Conservation (phyloP, 169 alveolate genomes). For the Cryptosporidium bovis region DNA sequence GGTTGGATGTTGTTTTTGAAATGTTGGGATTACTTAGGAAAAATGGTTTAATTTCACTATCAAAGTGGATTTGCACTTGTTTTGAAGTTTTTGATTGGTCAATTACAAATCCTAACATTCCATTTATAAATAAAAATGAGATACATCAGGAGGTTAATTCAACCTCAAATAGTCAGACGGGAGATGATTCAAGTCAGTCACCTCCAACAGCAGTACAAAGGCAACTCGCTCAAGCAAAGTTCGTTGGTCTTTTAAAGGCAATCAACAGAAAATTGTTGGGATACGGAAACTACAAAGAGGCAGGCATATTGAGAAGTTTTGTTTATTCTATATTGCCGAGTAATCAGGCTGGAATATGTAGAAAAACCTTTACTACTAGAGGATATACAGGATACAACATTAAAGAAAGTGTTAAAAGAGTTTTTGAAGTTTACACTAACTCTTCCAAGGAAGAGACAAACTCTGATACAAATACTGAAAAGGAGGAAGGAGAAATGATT, state of each 20-base stretch:
- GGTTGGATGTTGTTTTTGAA: slow-evolving; percentile 49
- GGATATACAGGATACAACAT: background rate
- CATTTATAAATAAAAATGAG: slow-evolving; percentile 5
- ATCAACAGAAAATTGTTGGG: slow-evolving; percentile 36
- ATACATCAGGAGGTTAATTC: background rate
- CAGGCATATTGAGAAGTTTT: slow-evolving; percentile 59
- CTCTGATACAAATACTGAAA: slow-evolving; percentile 22
- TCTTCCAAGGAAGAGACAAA: background rate
- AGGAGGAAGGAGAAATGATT: slow-evolving; percentile 69
- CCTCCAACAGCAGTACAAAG: slow-evolving; percentile 65
- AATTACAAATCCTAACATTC: slow-evolving; percentile 53
- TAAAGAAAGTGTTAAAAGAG: slow-evolving; percentile 14
- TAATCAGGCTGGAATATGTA: slow-evolving; percentile 73
- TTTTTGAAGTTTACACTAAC: background rate
- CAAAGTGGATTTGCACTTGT: slow-evolving; percentile 51
- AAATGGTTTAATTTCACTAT: slow-evolving; percentile 41
- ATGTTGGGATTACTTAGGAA: background rate
- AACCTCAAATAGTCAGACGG: background rate
- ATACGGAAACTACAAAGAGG: slow-evolving; percentile 9
- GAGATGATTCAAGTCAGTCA: background rate
- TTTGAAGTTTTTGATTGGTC: slow-evolving; percentile 56
- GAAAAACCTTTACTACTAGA: slow-evolving; percentile 37
- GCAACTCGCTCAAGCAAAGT: slow-evolving; percentile 72
- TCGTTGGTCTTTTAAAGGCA: slow-evolving; percentile 44
- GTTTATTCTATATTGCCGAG: slow-evolving; percentile 43